Conservation (phyloP, 345 rosid genomes). For the Boechera retrofracta region DNA sequence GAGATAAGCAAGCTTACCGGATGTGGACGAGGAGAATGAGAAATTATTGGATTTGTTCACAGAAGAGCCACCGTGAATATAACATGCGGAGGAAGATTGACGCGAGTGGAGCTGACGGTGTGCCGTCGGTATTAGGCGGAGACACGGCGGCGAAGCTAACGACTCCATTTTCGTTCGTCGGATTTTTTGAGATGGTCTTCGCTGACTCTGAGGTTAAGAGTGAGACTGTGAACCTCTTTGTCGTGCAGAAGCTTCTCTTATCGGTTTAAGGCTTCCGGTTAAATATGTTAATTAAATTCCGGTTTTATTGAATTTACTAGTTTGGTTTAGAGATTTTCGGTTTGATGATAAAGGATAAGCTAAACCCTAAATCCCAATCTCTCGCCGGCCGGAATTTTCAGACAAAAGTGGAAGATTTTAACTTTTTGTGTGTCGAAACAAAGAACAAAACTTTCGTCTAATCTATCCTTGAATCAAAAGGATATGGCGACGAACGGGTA, state of each 20-base stretch:
- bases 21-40: conserved; percentile 50
- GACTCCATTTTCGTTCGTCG: conserved; percentile 41
- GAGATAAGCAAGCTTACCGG: conserved; percentile 39
- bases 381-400: conserved; percentile 38
- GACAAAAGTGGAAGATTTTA: conserved; percentile 20
- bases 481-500: conserved; percentile 47
- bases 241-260: conserved; percentile 16
- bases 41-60: conserved; percentile 39
- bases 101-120: conserved; percentile 15
- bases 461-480: not conserved
- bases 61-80: conserved; percentile 13
- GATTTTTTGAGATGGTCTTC: conserved; percentile 2
- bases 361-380: conserved; percentile 33
- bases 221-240: conserved; percentile 4
- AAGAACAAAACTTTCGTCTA: conserved; percentile 25
- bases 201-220: not conserved
- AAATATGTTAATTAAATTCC: not conserved
- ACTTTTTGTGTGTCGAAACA: not conserved
- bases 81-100: conserved; percentile 5
- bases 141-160: conserved; percentile 40
- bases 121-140: conserved; percentile 38
- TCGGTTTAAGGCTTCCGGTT: conserved; percentile 22
- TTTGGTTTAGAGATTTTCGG: conserved; percentile 25
- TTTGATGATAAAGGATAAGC: conserved; percentile 1
- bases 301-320: not conserved